Percentiles rank a stretch among this genome's conserved stretches.
phyloP scores from a whole-genome alignment of 768 basidiomycete genomes.

The Phaeotremella fagi region DNA sequence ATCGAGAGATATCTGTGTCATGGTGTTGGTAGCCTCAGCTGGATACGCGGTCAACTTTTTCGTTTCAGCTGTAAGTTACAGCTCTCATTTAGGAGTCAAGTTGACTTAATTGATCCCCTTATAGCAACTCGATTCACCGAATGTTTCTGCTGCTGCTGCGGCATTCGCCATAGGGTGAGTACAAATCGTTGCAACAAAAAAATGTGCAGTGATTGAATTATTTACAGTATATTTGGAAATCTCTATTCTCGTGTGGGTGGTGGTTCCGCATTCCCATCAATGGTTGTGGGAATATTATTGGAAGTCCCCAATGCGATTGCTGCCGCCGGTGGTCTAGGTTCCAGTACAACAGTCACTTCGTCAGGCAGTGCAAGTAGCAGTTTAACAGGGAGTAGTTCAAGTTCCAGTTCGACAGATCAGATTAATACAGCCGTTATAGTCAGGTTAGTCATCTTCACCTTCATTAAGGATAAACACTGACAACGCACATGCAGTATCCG shows the following conservation, averaged over 20 bases:
- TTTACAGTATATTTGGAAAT: slow-evolving; percentile 26
- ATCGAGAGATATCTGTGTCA: slow-evolving; percentile 34
- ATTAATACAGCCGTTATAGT: slow-evolving; percentile 28
- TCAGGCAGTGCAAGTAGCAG: slow-evolving; percentile 5
- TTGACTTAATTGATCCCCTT: background rate
- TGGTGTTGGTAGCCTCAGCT: slow-evolving; percentile 26
- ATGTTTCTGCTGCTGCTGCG: slow-evolving; percentile 32
- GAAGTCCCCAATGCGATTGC: slow-evolving; percentile 38
- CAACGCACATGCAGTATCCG: slow-evolving; percentile 10
- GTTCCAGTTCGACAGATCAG: background rate
- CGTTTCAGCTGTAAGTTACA: slow-evolving; percentile 7
- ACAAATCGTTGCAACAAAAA: background rate
- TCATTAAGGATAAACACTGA: background rate
- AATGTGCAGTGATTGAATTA: background rate
- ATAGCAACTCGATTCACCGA: slow-evolving; percentile 25
- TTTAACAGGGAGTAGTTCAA: slow-evolving; percentile 7
- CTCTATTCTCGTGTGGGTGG: slow-evolving; percentile 33
- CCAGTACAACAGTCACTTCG: slow-evolving; percentile 3
- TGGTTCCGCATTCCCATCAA: slow-evolving; percentile 39
- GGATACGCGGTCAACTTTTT: slow-evolving; percentile 36
- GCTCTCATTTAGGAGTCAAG: background rate
- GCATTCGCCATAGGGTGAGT: slow-evolving; percentile 36
- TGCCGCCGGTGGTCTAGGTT: slow-evolving; percentile 27
- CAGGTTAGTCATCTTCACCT: slow-evolving; percentile 11
- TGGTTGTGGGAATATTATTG: slow-evolving; percentile 40